A percentile compares a stretch with the other conserved stretches of the same genome.
Conservation (phyloP, 108 stramenopile genomes). For the Cylindrotheca fusiformis region DNA sequence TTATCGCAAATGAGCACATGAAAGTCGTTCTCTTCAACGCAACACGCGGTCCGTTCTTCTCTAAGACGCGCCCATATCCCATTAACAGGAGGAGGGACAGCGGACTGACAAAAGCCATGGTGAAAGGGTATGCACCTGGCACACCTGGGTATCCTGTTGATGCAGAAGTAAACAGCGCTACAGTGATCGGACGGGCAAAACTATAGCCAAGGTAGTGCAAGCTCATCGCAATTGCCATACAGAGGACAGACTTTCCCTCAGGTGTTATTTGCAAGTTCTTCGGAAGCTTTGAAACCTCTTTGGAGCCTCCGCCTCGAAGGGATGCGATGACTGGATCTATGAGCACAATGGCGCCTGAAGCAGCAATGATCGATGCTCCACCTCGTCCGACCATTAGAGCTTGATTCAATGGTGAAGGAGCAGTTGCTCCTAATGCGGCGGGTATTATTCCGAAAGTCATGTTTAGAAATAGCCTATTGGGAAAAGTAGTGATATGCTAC, state of each 20-base stretch:
- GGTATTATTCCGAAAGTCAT: not conserved
- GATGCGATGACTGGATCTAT: not conserved
- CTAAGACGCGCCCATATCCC: constrained; percentile 50
- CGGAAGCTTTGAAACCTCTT: not conserved
- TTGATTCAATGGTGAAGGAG: not conserved
- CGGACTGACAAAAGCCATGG: constrained; percentile 76
- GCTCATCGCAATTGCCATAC: constrained; percentile 77
- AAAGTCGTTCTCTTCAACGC: constrained; percentile 55
- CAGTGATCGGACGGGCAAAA: constrained; percentile 69
- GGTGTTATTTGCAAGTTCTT: not conserved
- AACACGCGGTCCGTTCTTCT: constrained; percentile 57
- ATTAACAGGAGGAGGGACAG: constrained; percentile 51
- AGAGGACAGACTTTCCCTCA: constrained; percentile 42
- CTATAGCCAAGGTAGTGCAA: constrained; percentile 75
- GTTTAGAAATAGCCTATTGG: no score
- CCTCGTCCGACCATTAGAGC: not conserved
- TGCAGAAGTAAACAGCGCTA: constrained; percentile 74
- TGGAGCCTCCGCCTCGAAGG: constrained; percentile 5
- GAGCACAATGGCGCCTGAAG: constrained; percentile 1
- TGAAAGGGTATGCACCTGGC: constrained; percentile 65
- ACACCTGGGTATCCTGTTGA: constrained; percentile 55
- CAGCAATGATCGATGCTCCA: not conserved
- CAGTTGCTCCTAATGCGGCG: not conserved
- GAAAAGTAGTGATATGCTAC: no score
- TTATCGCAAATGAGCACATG: constrained; percentile 33